Evolutionary conservation across 306 rosid genomes (phyloP).

Genomic region (Pyrus pyrifolia): DNA sequence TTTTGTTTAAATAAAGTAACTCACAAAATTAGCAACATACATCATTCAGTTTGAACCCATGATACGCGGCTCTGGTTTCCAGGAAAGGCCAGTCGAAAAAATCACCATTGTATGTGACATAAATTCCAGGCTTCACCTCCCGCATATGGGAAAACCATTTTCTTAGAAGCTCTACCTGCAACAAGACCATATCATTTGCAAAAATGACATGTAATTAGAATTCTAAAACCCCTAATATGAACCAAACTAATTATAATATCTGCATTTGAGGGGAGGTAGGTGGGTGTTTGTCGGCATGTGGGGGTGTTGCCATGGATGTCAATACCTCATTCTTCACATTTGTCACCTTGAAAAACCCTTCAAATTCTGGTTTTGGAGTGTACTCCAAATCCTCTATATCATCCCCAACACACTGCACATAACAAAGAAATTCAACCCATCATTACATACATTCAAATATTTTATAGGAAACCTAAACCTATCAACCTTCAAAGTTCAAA

Average conservation of each 20-base stretch:
- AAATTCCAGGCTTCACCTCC: constrained; percentile 94
- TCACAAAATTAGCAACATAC: constrained; percentile 37
- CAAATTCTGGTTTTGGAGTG: constrained; percentile 95
- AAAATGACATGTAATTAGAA: neutral
- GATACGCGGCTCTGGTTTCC: constrained; percentile 82
- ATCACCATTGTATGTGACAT: constrained; percentile 94
- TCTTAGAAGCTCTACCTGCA: constrained; percentile 84
- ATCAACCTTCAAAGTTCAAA: constrained; percentile 60
- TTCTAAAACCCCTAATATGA: constrained; percentile 6
- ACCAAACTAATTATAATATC: constrained; percentile 5
- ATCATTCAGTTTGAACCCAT: constrained; percentile 81
- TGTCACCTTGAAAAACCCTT: constrained; percentile 80
- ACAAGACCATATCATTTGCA: constrained; percentile 9
- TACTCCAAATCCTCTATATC: constrained; percentile 87
- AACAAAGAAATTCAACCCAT: constrained; percentile 13
- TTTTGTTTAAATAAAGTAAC: constrained; percentile 7
- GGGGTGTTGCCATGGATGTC: neutral
- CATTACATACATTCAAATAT: neutral
- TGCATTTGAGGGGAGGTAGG: neutral
- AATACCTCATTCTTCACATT: constrained; percentile 90
- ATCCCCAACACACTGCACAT: constrained; percentile 85
- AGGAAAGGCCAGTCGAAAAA: constrained; percentile 97
- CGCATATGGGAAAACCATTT: constrained; percentile 94
- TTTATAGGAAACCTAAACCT: neutral
- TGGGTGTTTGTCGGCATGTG: neutral